These are phyloP conservation scores for Phaeosphaeriaceae sp. DNA, from an alignment of 2,329 filamentous ascomycete species.

Conservation along the genomic window DNA sequence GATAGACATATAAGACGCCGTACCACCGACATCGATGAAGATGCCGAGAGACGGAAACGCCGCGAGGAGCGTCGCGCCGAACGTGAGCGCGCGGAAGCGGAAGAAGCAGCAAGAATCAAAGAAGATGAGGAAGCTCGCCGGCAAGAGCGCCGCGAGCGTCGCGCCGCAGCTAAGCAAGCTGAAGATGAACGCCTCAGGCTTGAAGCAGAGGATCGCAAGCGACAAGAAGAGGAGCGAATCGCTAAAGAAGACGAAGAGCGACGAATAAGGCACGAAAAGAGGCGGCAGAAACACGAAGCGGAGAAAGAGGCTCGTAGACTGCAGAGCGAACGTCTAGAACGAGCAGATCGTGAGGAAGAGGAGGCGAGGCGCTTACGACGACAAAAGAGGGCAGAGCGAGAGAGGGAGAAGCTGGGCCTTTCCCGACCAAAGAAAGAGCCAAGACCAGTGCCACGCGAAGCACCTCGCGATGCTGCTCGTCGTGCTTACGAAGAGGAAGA, in stretches of 20 bases:
- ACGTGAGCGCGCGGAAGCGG: constrained; percentile 33
- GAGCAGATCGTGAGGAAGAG: constrained; percentile 29
- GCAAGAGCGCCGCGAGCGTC: constrained; percentile 38
- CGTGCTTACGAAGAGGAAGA: constrained; percentile 25
- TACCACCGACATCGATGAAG: constrained; percentile 31
- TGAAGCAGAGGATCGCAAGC: constrained; percentile 28
- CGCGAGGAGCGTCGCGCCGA: constrained; percentile 37
- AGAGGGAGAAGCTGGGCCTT: constrained; percentile 29
- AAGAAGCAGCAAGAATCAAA: constrained; percentile 30
- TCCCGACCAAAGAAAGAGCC: constrained; percentile 22
- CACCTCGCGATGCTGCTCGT: constrained; percentile 39
- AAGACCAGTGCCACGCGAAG: constrained; percentile 26
- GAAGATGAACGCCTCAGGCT: constrained; percentile 28
- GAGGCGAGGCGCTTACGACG: constrained; percentile 33
- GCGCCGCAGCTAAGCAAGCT: constrained; percentile 31
- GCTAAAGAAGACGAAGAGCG: constrained; percentile 37
- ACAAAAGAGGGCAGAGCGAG: constrained; percentile 35
- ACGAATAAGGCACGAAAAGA: constrained; percentile 36
- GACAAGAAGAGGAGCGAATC: constrained; percentile 27
- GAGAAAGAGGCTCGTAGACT: constrained; percentile 29
- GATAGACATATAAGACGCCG: constrained; percentile 41
- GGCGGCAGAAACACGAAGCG: constrained; percentile 34
- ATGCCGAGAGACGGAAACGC: constrained; percentile 35
- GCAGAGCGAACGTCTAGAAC: constrained; percentile 21
- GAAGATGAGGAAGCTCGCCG: constrained; percentile 33